phyloP scores from a whole-genome alignment of 1,284 basidiomycete species.

The Ceratobasidium theobromae region DNA sequence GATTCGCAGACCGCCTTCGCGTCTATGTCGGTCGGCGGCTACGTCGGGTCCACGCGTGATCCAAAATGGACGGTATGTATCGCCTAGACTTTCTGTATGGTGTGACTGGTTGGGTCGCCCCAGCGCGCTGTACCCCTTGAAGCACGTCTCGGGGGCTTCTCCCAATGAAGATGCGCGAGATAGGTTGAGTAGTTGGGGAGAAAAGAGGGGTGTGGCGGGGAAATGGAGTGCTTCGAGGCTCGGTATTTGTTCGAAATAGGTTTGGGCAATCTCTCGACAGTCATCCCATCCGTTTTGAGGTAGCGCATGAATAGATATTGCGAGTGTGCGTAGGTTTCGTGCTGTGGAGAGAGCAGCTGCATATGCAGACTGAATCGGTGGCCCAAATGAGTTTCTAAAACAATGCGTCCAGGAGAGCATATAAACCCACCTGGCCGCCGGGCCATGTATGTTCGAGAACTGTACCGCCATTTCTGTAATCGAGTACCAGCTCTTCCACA shows the following conservation, averaged over 20 bases:
- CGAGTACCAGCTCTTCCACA: conserved; percentile 21
- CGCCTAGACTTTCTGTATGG: neutral
- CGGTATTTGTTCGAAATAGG: conserved; percentile 20
- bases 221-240: conserved; percentile 9
- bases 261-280: neutral
- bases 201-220: conserved; percentile 12
- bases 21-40: conserved; percentile 15
- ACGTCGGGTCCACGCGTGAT: conserved; percentile 17
- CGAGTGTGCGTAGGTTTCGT: conserved; percentile 3
- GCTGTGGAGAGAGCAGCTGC: neutral
- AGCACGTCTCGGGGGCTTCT: neutral
- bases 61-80: conserved; percentile 20
- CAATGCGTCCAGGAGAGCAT: neutral
- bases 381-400: neutral
- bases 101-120: neutral
- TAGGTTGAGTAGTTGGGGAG: neutral
- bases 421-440: neutral
- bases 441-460: conserved; percentile 3
- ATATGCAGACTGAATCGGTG: neutral
- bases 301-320: conserved; percentile 24
- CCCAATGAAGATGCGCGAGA: neutral
- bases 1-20: conserved; percentile 10
- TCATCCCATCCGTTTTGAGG: neutral
- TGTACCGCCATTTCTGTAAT: conserved; percentile 13
- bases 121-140: conserved; percentile 1